Base-by-base conservation (phyloP, 495 filamentous ascomycete genomes). In the Recurvomyces mirabilis region DNA sequence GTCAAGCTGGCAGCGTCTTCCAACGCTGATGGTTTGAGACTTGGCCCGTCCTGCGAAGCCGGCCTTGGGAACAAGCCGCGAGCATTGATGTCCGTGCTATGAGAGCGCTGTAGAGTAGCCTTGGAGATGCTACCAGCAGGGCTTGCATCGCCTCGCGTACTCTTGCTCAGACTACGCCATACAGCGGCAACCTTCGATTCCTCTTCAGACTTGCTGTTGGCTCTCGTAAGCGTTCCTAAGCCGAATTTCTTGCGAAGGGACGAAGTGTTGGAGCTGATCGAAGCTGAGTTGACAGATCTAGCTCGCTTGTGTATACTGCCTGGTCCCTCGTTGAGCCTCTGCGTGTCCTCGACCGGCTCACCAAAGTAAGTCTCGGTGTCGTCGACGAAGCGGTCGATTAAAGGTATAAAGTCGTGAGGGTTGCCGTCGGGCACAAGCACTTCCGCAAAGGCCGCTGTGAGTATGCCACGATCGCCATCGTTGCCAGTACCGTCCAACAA, bases 401-500 rank as follows among this genome's bases (percentile, higher is more conserved):
- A 69, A 23, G 87, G 87, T 50, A 98, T 86, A 56, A 87, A 91
- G 36, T 88, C 74, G 46, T 83, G 79, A 7, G 88, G 75, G 50
- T 76, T 77, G 9, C 79, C 81, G 48, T 88, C 78, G 28, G 78
- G 71, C 4, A 87, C 80, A 10, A 98, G 68, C 37, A 94, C 68
- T 54, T 95, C 91, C 1, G 88, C 80, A 65, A 98, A 95, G 12
- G 86, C 85, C 21, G 83, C 79, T 1, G 86, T 95, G 54, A 98
- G 63, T 36, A 84, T 84, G 21, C 91, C 91, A 25, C 89, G 77
- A 58, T 95, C 89, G 36, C 86, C 84, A 55, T 94, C 91, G 59
- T 91, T 94, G 10, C 81, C 82, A 49, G 88, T 93, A n/a, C 84
- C 88, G 47, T 94, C 89, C 11, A 95, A 74, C 13, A 98, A 47